Conservation (phyloP, 2,329 filamentous ascomycete genomes). For the Ascochyta fabae region DNA sequence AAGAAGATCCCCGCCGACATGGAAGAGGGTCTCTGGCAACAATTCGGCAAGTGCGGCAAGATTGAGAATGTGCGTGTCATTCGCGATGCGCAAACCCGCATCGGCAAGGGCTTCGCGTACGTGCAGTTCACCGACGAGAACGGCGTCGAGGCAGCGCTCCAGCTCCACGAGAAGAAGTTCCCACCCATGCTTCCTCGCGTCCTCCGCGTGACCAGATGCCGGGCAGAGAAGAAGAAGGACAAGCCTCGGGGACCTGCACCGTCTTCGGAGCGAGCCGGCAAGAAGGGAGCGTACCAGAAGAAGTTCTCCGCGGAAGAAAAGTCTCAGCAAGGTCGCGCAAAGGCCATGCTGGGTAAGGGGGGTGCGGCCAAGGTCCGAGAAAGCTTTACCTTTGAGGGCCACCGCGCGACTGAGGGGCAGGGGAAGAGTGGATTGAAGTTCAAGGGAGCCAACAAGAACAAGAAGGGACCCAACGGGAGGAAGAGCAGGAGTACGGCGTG, state of each 20-base stretch:
- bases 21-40: constrained; percentile 90
- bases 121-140: constrained; percentile 92
- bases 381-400: constrained; percentile 80
- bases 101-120: constrained; percentile 97
- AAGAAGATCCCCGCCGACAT: constrained; percentile 79
- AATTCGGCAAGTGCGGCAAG: constrained; percentile 76
- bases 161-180: constrained; percentile 89
- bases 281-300: constrained; percentile 63
- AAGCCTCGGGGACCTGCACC: constrained; percentile 40
- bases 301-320: constrained; percentile 74
- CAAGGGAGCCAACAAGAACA: constrained; percentile 61
- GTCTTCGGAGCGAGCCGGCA: constrained; percentile 35
- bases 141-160: constrained; percentile 85
- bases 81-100: constrained; percentile 84
- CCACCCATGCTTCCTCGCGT: constrained; percentile 91
- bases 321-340: constrained; percentile 74
- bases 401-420: constrained; percentile 71
- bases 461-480: constrained; percentile 52
- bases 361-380: constrained; percentile 70
- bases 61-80: constrained; percentile 95
- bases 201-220: constrained; percentile 85
- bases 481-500: constrained; percentile 54
- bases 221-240: constrained; percentile 61
- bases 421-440: constrained; percentile 68
- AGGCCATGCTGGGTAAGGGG: constrained; percentile 75